Percentiles rank a stretch among this genome's conserved stretches.
Conservation (phyloP, 495 filamentous ascomycete genomes). For the Hypoxylon intermedium region DNA sequence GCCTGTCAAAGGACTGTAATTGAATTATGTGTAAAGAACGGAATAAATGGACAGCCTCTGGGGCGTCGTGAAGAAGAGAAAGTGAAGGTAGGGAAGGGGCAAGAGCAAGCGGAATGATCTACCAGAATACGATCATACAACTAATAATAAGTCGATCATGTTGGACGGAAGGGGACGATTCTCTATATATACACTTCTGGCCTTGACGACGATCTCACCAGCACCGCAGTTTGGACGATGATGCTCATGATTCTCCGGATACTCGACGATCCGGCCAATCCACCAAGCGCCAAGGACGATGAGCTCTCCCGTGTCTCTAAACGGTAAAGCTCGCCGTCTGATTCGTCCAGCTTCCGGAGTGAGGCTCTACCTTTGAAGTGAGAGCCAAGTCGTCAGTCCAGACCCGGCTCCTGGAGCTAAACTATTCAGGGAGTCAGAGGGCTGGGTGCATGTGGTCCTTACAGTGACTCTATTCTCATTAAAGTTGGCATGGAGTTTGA, state of each 20-base stretch:
- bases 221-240: slow-evolving; percentile 18
- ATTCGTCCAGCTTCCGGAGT: slow-evolving; percentile 21
- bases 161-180: slow-evolving; percentile 25
- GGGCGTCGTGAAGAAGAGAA: slow-evolving; percentile 32
- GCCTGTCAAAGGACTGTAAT: slow-evolving; percentile 43
- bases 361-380: slow-evolving; percentile 22
- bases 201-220: slow-evolving; percentile 26
- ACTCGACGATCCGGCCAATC: slow-evolving; percentile 33
- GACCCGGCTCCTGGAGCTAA: slow-evolving; percentile 17
- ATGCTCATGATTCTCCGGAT: slow-evolving; percentile 33
- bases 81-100: slow-evolving; percentile 32
- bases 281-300: slow-evolving; percentile 28
- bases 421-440: slow-evolving; percentile 10
- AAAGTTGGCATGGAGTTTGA: background rate
- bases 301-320: slow-evolving; percentile 5
- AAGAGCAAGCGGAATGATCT: slow-evolving; percentile 30
- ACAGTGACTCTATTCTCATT: background rate
- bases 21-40: slow-evolving; percentile 26
- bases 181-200: slow-evolving; percentile 22
- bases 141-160: slow-evolving; percentile 32
- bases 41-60: slow-evolving; percentile 32
- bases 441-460: slow-evolving; percentile 2
- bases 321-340: slow-evolving; percentile 1
- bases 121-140: slow-evolving; percentile 31
- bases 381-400: slow-evolving; percentile 8